These are phyloP conservation scores for Scortechinia acanthostroma DNA, from an alignment of 2,329 filamentous ascomycete species.

Conservation along the genomic window DNA sequence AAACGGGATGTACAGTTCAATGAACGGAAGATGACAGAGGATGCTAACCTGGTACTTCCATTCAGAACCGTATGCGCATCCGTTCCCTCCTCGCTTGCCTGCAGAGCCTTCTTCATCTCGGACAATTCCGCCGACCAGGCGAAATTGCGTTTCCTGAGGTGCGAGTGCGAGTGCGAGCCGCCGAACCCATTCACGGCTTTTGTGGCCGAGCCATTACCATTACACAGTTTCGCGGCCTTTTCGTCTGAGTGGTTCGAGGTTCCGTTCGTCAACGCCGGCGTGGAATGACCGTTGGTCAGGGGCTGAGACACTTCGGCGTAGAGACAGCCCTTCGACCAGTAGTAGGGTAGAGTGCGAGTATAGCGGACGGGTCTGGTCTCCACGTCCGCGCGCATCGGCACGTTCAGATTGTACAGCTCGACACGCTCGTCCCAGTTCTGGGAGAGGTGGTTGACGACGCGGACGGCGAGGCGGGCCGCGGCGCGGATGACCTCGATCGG, in stretches of 20 bases:
- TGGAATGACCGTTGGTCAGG: too few relatives aligned
- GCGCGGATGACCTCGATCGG: constrained; percentile 59
- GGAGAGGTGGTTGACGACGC: constrained; percentile 54
- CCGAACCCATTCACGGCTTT: not conserved
- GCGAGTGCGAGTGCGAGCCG: not conserved
- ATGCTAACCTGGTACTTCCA: not conserved
- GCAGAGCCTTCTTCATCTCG: constrained; percentile 1
- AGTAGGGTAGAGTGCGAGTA: constrained; percentile 64
- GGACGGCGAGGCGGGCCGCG: constrained; percentile 48
- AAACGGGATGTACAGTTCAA: not conserved
- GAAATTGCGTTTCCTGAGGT: not conserved
- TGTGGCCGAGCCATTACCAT: not conserved
- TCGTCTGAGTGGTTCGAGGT: too few relatives aligned
- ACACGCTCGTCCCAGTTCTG: constrained; percentile 47
- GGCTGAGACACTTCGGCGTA: not conserved
- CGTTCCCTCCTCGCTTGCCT: not conserved
- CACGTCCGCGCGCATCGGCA: constrained; percentile 57
- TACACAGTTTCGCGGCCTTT: too few relatives aligned
- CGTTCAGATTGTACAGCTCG: constrained; percentile 63
- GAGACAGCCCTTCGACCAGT: constrained; percentile 44
- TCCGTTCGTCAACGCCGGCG: too few relatives aligned
- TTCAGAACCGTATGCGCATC: constrained; percentile 2
- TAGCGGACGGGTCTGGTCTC: constrained; percentile 53
- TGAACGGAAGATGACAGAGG: too few relatives aligned
- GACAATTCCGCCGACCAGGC: not conserved